These are phyloP conservation scores for Penicillium sp. DNA, from an alignment of 2,329 filamentous ascomycete genomes.

Conservation along the genomic window DNA sequence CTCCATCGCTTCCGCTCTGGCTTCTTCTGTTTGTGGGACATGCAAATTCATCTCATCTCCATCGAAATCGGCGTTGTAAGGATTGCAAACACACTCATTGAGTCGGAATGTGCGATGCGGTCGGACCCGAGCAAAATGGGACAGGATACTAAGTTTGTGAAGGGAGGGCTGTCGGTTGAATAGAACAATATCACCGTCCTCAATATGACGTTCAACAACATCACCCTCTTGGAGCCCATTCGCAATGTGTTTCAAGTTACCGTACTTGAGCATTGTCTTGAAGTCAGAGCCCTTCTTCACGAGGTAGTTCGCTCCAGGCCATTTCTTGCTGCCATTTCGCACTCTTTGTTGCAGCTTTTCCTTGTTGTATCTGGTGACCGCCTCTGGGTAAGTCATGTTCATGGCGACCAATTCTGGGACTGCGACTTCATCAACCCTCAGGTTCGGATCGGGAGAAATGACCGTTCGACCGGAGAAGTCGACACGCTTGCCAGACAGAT, in stretches of 20 bases:
- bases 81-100: constrained; percentile 96
- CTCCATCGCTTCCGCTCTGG: constrained; percentile 88
- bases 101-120: constrained; percentile 94
- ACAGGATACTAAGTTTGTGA: constrained; percentile 98
- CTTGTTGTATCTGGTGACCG: constrained; percentile 79
- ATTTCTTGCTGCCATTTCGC: constrained; percentile 69
- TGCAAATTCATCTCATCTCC: constrained; percentile 99
- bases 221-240: constrained; percentile 76
- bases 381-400: constrained; percentile 92
- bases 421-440: constrained; percentile 90
- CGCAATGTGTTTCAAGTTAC: constrained; percentile 67
- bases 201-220: constrained; percentile 87
- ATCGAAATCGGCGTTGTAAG: constrained; percentile 98
- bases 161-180: constrained; percentile 98
- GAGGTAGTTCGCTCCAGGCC: constrained; percentile 85
- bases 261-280: constrained; percentile 73
- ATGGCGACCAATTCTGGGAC: constrained; percentile 89
- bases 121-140: constrained; percentile 86
- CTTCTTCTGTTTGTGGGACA: constrained; percentile 96
- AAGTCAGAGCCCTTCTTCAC: constrained; percentile 68
- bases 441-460: constrained; percentile 93
- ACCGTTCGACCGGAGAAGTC: constrained; percentile 97
- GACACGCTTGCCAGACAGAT: constrained; percentile 95
- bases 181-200: constrained; percentile 91
- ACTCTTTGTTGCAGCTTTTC: constrained; percentile 74